Base-by-base conservation (phyloP, 1,139 yeast genomes). In the Yamadazyma mexicana region DNA sequence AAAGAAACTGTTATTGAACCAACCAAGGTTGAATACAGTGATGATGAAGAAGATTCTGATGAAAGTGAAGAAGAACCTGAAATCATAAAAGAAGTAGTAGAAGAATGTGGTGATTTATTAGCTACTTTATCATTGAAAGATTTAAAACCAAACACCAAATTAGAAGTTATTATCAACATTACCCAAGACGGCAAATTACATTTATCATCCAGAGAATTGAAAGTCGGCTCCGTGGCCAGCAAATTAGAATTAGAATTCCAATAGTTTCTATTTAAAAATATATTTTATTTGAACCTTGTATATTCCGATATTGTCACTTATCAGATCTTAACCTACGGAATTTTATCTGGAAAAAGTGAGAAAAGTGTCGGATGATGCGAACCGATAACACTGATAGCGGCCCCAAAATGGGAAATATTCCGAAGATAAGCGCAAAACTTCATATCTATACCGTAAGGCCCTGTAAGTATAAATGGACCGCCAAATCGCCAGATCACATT, bases 151-250 rank as follows among this genome's bases (percentile, higher is more conserved):
- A 83, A 85, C 55, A 62, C 77, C 49, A 71, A 75, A 56, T 77
- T 91, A 51, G 96, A 92, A 69, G 81, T 91, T 41, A 77, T 80
- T 52, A 78, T 91, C 53, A 89, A 86, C 73, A 82, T 92, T 56
- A 83, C 88, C 55, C 87, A 81, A 61, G 95, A 87, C 43, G 91
- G 95, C 55, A 77, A 79, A 54, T 76, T 92, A 58, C 87, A 83
- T 59, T 80, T 89, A 47, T 79, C 87, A 49, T 96, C 88, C 39
- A 83, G 96, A 65, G 92, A 84, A 62, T 73, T 80, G 59, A 81
- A 81, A 65, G 80, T 81, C 52, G 94, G 91, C 34, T 72, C 72
- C 32, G 66, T 62, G 45, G 75, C 75, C 37, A 78, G 66, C 35
- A 77, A 71, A 58, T 79, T 80, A 43, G 81, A 74, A 54, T 54